These are phyloP conservation scores for Vitis hybrid DNA, from an alignment of 177 flowering plant genomes.

Conservation along the genomic window DNA sequence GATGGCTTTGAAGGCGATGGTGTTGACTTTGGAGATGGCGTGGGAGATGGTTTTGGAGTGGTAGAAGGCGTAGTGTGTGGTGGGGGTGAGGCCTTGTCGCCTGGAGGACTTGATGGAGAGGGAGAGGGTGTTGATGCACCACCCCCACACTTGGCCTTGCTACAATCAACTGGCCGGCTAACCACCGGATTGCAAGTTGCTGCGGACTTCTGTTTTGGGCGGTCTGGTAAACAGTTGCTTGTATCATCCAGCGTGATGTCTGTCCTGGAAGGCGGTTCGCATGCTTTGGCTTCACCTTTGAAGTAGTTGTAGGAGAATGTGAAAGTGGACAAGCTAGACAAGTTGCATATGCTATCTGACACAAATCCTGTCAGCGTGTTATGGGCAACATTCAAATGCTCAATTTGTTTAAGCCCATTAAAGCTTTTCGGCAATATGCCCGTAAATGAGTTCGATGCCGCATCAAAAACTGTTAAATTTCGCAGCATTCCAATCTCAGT, in stretches of 20 bases:
- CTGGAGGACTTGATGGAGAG: background rate
- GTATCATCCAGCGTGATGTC: constrained; percentile 19
- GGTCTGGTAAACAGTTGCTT: constrained; percentile 29
- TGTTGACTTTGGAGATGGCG: background rate
- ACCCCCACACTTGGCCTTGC: constrained; percentile 23
- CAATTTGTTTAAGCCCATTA: constrained; percentile 7
- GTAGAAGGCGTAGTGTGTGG: background rate
- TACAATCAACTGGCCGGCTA: constrained; percentile 29
- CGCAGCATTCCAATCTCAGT: constrained; percentile 27
- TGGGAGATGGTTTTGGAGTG: too few species aligned
- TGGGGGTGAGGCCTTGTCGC: background rate
- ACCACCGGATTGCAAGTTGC: constrained; percentile 17
- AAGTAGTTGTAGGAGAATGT: constrained; percentile 34
- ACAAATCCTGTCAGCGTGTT: constrained; percentile 34
- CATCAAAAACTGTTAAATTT: constrained; percentile 30
- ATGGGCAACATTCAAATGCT: constrained; percentile 24
- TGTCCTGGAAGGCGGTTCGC: constrained; percentile 9
- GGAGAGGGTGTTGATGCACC: background rate
- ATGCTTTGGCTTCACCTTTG: constrained; percentile 26
- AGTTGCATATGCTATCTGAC: constrained; percentile 23
- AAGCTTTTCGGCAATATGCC: constrained; percentile 31
- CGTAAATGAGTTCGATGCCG: constrained; percentile 14
- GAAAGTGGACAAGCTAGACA: constrained; percentile 31
- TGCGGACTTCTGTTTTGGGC: constrained; percentile 26
- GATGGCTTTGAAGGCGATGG: background rate